Evolutionary conservation across 441 rosid genomes (phyloP).

Genomic region (Adansonia grandidieri): DNA sequence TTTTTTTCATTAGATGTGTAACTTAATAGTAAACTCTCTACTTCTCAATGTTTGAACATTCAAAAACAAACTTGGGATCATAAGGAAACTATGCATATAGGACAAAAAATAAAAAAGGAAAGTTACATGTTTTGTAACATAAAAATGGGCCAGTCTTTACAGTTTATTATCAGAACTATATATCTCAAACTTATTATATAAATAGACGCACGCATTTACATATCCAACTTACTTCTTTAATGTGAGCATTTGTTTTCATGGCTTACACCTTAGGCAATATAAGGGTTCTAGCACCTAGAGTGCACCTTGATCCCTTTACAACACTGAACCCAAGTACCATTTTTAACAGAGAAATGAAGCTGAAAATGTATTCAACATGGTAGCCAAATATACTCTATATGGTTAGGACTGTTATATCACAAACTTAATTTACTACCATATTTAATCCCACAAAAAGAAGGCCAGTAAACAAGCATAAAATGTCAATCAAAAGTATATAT

Average conservation of each 20-base stretch:
- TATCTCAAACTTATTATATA: neutral
- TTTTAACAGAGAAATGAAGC: neutral
- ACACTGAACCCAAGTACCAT: neutral
- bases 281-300: neutral
- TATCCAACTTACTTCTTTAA: neutral
- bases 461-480: slow-evolving; percentile 21
- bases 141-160: neutral
- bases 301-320: neutral
- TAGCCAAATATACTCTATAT: neutral
- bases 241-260: neutral
- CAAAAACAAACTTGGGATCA: neutral
- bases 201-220: neutral
- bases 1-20: no score
- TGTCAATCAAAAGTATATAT: neutral
- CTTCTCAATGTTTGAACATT: neutral
- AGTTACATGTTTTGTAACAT: neutral
- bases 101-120: neutral
- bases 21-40: neutral
- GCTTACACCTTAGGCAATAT: neutral
- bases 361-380: neutral
- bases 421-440: neutral
- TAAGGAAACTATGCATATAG: neutral
- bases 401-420: slow-evolving; percentile 10
- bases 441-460: neutral
- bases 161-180: neutral